These are phyloP conservation scores for Cyberlindnera galapagoensis DNA, from an alignment of 805 yeast species.

Conservation along the genomic window DNA sequence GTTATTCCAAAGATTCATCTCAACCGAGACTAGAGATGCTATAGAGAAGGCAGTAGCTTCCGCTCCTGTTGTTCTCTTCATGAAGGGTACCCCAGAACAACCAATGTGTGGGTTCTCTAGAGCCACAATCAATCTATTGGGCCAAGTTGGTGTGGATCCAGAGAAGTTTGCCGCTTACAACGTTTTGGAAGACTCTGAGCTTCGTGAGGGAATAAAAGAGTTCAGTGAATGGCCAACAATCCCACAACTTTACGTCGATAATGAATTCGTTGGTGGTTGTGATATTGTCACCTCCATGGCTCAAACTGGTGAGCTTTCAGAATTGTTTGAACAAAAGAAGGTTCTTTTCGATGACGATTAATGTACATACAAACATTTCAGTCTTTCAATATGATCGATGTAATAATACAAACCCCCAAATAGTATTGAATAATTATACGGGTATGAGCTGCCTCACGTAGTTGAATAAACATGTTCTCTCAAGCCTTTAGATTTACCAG, in stretches of 20 bases:
- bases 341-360: conserved; percentile 77
- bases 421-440: no score
- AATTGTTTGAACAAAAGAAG: conserved; percentile 69
- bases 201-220: conserved; percentile 93
- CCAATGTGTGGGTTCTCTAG: conserved; percentile 98
- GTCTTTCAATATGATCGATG: no score
- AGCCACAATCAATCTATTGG: conserved; percentile 87
- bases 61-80: conserved; percentile 92
- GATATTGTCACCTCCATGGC: conserved; percentile 93
- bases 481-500: conserved; percentile 37
- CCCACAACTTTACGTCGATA: conserved; percentile 87
- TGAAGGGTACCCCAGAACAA: conserved; percentile 98
- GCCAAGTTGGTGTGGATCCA: conserved; percentile 97
- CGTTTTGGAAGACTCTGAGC: conserved; percentile 89
- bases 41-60: conserved; percentile 80
- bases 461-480: conserved; percentile 23
- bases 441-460: no score
- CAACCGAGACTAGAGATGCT: conserved; percentile 76
- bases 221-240: conserved; percentile 97
- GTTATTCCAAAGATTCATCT: conserved; percentile 41
- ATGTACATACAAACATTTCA: conserved; percentile 11
- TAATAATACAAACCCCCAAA: no score
- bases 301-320: conserved; percentile 82
- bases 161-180: conserved; percentile 94
- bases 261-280: conserved; percentile 96